Conservation (phyloP, 1,139 yeast species). For the Blastobotrys proliferans region DNA sequence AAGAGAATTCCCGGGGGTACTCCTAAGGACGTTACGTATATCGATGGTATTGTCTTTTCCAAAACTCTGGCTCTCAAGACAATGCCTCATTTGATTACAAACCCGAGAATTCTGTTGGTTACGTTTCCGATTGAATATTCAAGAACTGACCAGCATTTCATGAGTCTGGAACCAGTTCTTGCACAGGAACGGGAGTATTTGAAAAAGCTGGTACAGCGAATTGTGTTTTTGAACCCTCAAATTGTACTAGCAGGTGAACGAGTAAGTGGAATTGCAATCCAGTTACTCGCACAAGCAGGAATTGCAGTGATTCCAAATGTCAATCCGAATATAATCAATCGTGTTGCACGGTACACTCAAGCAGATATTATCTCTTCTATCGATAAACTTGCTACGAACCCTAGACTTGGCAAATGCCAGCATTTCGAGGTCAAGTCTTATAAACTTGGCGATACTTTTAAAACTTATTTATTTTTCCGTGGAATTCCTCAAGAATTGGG, state of each 20-base stretch:
- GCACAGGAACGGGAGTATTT: conserved; percentile 88
- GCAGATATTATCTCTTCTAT: conserved; percentile 75
- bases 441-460: conserved; percentile 48
- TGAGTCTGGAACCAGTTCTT: conserved; percentile 76
- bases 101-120: conserved; percentile 75
- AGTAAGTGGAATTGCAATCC: conserved; percentile 79
- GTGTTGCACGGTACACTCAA: conserved; percentile 73
- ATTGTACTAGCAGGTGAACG: conserved; percentile 76
- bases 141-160: conserved; percentile 62
- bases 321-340: conserved; percentile 76
- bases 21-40: conserved; percentile 51
- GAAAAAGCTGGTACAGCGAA: conserved; percentile 73
- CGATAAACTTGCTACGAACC: conserved; percentile 56
- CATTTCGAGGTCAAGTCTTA: conserved; percentile 67
- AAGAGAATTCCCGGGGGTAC: conserved; percentile 78
- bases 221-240: conserved; percentile 73
- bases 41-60: conserved; percentile 83
- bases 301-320: conserved; percentile 75
- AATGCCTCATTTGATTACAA: conserved; percentile 61
- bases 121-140: conserved; percentile 89
- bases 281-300: conserved; percentile 67
- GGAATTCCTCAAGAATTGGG: conserved; percentile 78
- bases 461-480: conserved; percentile 69
- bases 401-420: conserved; percentile 69
- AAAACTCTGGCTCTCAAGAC: conserved; percentile 76